These are phyloP conservation scores for Melastoma candidum DNA, from an alignment of 441 rosid species.

Conservation along the genomic window DNA sequence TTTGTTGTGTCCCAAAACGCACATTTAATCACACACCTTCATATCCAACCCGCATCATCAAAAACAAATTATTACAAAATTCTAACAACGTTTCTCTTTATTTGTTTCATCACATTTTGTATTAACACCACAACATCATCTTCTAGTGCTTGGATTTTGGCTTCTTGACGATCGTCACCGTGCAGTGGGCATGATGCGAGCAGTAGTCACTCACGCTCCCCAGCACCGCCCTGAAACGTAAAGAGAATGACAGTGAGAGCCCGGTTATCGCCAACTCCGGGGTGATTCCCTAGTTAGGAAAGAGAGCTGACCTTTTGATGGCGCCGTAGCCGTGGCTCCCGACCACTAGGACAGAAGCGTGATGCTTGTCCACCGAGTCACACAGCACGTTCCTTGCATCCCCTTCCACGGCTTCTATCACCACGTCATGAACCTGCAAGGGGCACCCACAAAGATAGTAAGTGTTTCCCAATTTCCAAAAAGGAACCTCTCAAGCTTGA, in stretches of 20 bases:
- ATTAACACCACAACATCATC: too few relatives aligned
- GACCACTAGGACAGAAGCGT: constrained; percentile 7
- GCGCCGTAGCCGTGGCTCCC: constrained; percentile 14
- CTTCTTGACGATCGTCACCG: constrained; percentile 10
- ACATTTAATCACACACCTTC: too few relatives aligned
- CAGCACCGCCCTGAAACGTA: background rate
- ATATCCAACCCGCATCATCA: too few relatives aligned
- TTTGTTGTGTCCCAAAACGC: too few relatives aligned
- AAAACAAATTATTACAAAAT: too few relatives aligned
- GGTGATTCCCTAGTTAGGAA: background rate
- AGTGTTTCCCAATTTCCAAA: background rate
- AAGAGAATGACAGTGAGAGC: background rate
- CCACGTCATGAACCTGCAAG: constrained; percentile 4
- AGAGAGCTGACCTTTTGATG: constrained; percentile 1
- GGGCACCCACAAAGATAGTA: background rate
- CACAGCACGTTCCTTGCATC: constrained; percentile 12
- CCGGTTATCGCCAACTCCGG: too few relatives aligned
- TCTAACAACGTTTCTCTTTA: too few relatives aligned
- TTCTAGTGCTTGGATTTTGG: background rate
- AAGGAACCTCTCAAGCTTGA: background rate
- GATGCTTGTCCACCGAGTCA: constrained; percentile 9
- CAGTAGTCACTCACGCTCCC: constrained; percentile 16
- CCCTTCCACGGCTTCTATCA: constrained; percentile 5
- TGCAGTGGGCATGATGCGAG: constrained; percentile 9
- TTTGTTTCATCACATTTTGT: too few relatives aligned